phyloP scores from a whole-genome alignment of 768 basidiomycete genomes.

The Collybia nuda region DNA sequence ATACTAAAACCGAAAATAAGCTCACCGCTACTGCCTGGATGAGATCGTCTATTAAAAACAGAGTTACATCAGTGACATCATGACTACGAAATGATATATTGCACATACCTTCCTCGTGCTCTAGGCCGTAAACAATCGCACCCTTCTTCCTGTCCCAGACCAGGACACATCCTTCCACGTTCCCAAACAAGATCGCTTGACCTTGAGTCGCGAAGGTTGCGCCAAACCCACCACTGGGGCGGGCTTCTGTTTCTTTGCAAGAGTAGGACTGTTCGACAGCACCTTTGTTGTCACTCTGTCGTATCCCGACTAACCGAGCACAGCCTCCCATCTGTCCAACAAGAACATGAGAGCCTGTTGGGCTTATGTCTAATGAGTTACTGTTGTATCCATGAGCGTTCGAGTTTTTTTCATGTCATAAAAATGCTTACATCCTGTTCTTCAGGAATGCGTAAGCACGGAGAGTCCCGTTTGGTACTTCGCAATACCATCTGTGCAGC shows the following conservation, averaged over 20 bases:
- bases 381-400: constrained; percentile 25
- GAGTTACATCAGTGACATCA: constrained; percentile 12
- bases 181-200: constrained; percentile 58
- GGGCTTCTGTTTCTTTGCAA: constrained; percentile 36
- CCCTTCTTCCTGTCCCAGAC: constrained; percentile 63
- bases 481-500: constrained; percentile 60
- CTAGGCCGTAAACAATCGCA: constrained; percentile 55
- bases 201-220: constrained; percentile 55
- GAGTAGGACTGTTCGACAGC: constrained; percentile 54
- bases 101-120: constrained; percentile 56
- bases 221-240: constrained; percentile 35
- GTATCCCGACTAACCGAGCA: constrained; percentile 51
- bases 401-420: neutral
- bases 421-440: constrained; percentile 50
- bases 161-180: constrained; percentile 50
- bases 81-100: constrained; percentile 7
- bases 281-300: constrained; percentile 48
- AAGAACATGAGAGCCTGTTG: constrained; percentile 47
- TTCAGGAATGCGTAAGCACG: constrained; percentile 60
- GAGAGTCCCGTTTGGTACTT: constrained; percentile 65
- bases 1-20: constrained; percentile 8
- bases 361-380: constrained; percentile 52
- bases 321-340: constrained; percentile 51
- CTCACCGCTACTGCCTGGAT: constrained; percentile 43
- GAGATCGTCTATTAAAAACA: constrained; percentile 33